Evolutionary conservation across 164 flowering plant species (phyloP).

Genomic region (Kalanchoe fedtschenkoi): DNA sequence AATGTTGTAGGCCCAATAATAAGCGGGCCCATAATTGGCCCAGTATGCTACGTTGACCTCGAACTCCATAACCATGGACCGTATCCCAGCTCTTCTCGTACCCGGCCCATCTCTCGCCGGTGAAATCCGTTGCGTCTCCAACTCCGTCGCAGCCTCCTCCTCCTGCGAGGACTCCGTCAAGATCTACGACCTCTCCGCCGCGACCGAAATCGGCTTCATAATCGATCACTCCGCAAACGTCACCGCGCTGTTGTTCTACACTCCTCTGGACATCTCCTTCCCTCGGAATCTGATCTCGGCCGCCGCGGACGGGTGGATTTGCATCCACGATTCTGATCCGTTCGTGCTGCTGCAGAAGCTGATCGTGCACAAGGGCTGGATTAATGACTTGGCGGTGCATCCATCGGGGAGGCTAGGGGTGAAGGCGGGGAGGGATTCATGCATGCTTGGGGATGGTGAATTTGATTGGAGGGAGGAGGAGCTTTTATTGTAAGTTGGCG

Average conservation of each 20-base stretch:
- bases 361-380: slow-evolving; percentile 38
- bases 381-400: slow-evolving; percentile 59
- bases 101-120: slow-evolving; percentile 64
- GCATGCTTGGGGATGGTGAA: slow-evolving; percentile 75
- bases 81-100: no score
- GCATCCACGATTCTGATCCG: slow-evolving; percentile 72
- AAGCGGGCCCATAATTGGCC: no score
- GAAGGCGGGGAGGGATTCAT: slow-evolving; percentile 63
- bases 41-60: no score
- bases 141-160: slow-evolving; percentile 64
- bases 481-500: slow-evolving; percentile 54
- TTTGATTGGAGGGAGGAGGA: slow-evolving; percentile 74
- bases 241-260: slow-evolving; percentile 62
- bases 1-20: not conserved
- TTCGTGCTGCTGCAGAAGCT: slow-evolving; percentile 62
- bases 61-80: no score
- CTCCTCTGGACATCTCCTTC: slow-evolving; percentile 41
- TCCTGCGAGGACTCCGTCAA: slow-evolving; percentile 64
- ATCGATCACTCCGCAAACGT: slow-evolving; percentile 42
- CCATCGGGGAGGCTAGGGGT: slow-evolving; percentile 65
- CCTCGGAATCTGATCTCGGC: slow-evolving; percentile 76
- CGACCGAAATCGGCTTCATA: slow-evolving; percentile 56
- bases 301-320: slow-evolving; percentile 58
- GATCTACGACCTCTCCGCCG: slow-evolving; percentile 57
- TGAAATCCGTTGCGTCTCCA: slow-evolving; percentile 50